Base-by-base conservation (phyloP, 2,329 filamentous ascomycete species). In the Fusarium aywerte region DNA sequence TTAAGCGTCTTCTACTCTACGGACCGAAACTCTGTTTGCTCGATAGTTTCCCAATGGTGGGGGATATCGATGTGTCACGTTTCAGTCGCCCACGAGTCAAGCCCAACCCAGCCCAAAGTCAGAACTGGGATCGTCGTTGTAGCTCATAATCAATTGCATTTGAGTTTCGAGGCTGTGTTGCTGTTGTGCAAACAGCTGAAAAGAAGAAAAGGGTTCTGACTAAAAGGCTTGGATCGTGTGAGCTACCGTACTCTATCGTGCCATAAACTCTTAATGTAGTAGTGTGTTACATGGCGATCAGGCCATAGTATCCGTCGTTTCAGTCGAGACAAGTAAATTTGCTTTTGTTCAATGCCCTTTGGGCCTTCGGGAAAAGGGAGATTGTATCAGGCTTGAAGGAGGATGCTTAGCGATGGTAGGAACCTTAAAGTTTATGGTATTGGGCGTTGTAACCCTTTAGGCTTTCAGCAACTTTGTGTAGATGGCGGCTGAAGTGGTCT, bases 21-120 rank as follows among this genome's bases (percentile, higher is more conserved):
- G 45, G 60, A 53, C 60, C 53, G 60, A 59, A 65, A 65, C 62
- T 65, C 40, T 54, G 60, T 62, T 49, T 16, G 21, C 20, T 53
- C 35, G 61, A 64, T 64, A 59, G 59, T 64, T 31, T 59, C 13
- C 43, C 20, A 50, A 21, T 2, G 42, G 31, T 31, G 32, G 33
- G 51, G 44, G 56, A 25, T 49, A 29, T 33, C 32, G 31, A 52
- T 25, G 38, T 64, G 59, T 64, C 60, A 64, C 60, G 61, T 43
- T 59, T 59, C 51, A 40, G 31, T 25, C n/a, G 33, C 27, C 38
- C 33, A 40, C 52, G 64, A 67, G 64, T 67, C 64, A 67, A 53
- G 64, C 38, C 45, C 42, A 25, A 11, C 18, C 9, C 31, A 29
- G 25, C 9, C 40, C 40, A 43, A 18, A 43, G 40, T 10, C 25